Percentiles rank a stretch among this genome's conserved stretches.
phyloP scores from a whole-genome alignment of 768 basidiomycete species.

The Asterophora parasitica region DNA sequence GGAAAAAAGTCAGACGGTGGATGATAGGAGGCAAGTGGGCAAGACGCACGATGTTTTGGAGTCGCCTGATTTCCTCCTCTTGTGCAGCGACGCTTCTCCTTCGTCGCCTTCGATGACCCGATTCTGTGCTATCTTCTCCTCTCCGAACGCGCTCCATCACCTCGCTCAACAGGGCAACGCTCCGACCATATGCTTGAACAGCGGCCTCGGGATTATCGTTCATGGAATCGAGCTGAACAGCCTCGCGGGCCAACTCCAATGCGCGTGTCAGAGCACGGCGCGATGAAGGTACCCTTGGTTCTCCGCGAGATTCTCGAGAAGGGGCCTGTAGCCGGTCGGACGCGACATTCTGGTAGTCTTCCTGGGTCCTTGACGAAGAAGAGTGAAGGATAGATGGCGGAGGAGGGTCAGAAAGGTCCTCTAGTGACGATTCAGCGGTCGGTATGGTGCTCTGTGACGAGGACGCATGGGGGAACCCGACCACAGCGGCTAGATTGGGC shows the following conservation, averaged over 20 bases:
- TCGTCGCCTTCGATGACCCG: constrained; percentile 46
- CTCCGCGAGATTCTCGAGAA: constrained; percentile 36
- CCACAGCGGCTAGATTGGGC: constrained; percentile 51
- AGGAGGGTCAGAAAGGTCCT: constrained; percentile 54
- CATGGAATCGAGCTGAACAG: constrained; percentile 81
- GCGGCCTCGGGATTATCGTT: constrained; percentile 88
- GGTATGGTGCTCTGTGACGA: constrained; percentile 20
- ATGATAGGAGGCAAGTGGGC: constrained; percentile 4
- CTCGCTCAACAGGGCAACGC: constrained; percentile 81
- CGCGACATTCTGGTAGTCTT: constrained; percentile 33
- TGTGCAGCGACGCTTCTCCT: constrained; percentile 83
- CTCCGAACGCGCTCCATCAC: constrained; percentile 90
- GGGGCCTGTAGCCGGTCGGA: constrained; percentile 43
- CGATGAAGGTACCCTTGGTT: constrained; percentile 66
- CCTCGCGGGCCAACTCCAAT: constrained; percentile 83
- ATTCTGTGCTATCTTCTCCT: constrained; percentile 76
- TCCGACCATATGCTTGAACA: constrained; percentile 83
- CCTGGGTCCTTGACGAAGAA: constrained; percentile 28
- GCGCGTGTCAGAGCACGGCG: constrained; percentile 82
- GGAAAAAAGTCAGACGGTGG: constrained; percentile 7
- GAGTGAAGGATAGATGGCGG: constrained; percentile 47
- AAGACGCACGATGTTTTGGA: constrained; percentile 79
- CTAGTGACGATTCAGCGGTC: constrained; percentile 31
- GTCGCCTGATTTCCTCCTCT: constrained; percentile 81
- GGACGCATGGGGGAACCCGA: constrained; percentile 49